Evolutionary conservation across 1,284 basidiomycete genomes (phyloP).

Genomic region (Cronartium ribicola): DNA sequence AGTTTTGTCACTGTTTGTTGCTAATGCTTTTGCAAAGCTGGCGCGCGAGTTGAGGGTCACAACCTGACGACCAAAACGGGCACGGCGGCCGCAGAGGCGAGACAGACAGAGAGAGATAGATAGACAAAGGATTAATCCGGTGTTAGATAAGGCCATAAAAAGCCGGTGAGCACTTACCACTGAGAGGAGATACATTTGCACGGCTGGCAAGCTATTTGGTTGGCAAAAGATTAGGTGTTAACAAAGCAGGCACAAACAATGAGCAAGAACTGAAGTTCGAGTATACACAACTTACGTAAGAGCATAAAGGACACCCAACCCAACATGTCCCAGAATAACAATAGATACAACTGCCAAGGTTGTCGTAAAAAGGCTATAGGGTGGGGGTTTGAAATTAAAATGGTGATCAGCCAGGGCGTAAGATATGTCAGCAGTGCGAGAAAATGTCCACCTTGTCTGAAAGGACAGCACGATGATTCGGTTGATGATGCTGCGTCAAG

Average conservation of each 20-base stretch:
- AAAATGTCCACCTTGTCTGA: background rate
- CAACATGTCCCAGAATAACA: slow-evolving; percentile 4
- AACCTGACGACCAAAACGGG: background rate
- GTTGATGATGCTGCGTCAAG: background rate
- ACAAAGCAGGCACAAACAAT: background rate
- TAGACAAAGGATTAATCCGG: background rate
- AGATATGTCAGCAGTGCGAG: background rate
- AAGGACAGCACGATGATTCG: slow-evolving; percentile 4
- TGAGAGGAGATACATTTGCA: slow-evolving; percentile 3
- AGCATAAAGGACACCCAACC: background rate
- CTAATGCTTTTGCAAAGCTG: background rate
- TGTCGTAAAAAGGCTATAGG: background rate
- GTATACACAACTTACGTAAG: background rate
- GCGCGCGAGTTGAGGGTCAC: background rate
- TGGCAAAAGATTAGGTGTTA: background rate
- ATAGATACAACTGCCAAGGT: background rate
- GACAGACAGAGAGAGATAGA: too few relatives aligned
- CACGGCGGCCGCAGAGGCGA: too few relatives aligned
- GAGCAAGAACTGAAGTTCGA: background rate
- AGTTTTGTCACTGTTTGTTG: slow-evolving; percentile 1
- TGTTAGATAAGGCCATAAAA: background rate
- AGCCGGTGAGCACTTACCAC: background rate
- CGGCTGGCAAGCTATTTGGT: background rate
- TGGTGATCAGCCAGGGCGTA: background rate
- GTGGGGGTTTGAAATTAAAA: background rate